Base-by-base conservation (phyloP, 805 yeast species). In the Wickerhamiella azyma region DNA sequence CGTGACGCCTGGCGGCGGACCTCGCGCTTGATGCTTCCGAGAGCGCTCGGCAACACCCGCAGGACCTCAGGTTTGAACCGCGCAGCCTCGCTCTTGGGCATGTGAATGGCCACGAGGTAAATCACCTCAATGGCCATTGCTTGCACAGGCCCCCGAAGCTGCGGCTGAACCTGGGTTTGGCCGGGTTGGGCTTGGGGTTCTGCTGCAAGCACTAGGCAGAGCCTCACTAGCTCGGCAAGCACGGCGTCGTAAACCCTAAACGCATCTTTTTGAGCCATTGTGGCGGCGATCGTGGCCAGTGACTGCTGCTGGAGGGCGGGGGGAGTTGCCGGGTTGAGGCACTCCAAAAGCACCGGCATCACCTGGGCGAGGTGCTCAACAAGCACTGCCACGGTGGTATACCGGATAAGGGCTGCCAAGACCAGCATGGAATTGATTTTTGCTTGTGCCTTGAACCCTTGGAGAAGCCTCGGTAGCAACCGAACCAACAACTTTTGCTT, bases 1-100 rank as follows among this genome's bases (percentile, higher is more conserved):
- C 81, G 85, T 45, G 82, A 78, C 6, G 89, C 81, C 43, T 75
- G 69, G 58, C 77, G 80, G 57, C 98, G 74, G 1, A 89, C 84
- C 2, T 62, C 65, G 60, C 98, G 73, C 57, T 70, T 79, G 41
- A 69, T 71, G 60, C 89, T 96, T 53, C 81, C 92, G 51, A 92
- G 65, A 0, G 73, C 77, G 1, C 56, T 59, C 1, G 65, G 66
- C 39, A 83, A 63, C 11, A 66, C 69, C 16, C 55, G 60, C 32
- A 83, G 66, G 9, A 84, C 66, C 9, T 59, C 61, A 3, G 58
- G 58, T 57, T 72, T 75, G 55, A 69, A 80, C 5, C 79, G 77
- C 18, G 73, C 64, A 45, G 81, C 55, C 16, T 65, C 56, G 14
- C 62, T 64, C 48, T 69, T 52, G 2, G 63, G 65, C 11, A 68